These are phyloP conservation scores for Bipolaris oryzae DNA, from an alignment of 2,329 filamentous ascomycete species.

Conservation along the genomic window DNA sequence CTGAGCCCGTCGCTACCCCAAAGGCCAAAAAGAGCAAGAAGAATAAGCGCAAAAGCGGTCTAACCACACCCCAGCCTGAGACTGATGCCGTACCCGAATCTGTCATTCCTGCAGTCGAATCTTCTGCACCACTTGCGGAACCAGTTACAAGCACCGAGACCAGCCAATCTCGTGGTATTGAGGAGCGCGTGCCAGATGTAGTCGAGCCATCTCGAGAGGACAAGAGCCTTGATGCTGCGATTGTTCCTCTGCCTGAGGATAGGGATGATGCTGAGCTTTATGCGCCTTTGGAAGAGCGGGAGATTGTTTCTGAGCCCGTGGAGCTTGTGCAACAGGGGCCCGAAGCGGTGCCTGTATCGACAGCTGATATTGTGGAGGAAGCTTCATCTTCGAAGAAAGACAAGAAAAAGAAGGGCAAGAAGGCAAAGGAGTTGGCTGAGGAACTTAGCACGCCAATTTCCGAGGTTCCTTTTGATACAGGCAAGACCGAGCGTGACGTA, in stretches of 20 bases:
- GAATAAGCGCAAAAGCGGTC: conserved; percentile 10
- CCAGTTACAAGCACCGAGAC: not conserved
- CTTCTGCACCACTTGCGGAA: not conserved
- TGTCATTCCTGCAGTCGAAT: not conserved
- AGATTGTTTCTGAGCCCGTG: not conserved
- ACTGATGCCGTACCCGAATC: conserved; percentile 5
- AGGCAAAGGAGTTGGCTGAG: conserved; percentile 17
- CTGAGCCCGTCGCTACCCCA: not conserved
- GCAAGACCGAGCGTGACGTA: not conserved
- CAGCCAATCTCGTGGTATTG: not conserved
- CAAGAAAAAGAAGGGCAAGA: conserved; percentile 35
- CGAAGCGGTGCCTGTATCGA: not conserved
- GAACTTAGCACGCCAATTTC: conserved; percentile 22
- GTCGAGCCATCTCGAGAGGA: not conserved
- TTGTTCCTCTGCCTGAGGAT: conserved; percentile 8
- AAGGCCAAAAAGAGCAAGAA: conserved; percentile 17
- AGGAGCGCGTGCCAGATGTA: not conserved
- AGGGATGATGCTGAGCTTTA: conserved; percentile 3
- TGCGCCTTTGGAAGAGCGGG: not conserved
- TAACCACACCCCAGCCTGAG: conserved; percentile 4
- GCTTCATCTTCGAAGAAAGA: conserved; percentile 27
- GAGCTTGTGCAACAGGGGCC: not conserved
- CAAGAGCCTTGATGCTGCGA: conserved; percentile 8
- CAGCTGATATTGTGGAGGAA: not conserved
- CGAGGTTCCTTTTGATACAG: conserved; percentile 8